Evolutionary conservation across 2,329 filamentous ascomycete species (phyloP), one percentile per base, ranked within the genome.

Genomic region (Metarhizium guizhouense): DNA sequence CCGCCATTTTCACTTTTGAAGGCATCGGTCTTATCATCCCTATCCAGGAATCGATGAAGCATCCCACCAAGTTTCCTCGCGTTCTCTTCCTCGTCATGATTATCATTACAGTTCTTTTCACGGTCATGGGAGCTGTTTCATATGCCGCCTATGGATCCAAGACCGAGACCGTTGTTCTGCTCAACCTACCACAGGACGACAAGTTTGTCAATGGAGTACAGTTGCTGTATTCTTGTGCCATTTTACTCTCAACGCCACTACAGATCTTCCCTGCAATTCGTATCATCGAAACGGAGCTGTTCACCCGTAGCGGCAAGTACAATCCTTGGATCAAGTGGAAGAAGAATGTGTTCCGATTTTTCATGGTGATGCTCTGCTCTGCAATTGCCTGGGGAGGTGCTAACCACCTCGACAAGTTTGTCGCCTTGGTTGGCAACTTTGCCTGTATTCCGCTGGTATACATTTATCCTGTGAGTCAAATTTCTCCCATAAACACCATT

Each of bases 321-420:
- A 96, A 97, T 68, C 92, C 91, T 0, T 94, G 90, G 68, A 95
- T 99, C 77, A 99, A 99, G 76, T 99, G 94, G 94, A 89, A 97
- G 79, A 99, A 99, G 84, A 99, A 99, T 64, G 76, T 87, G 38
- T 99, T 96, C 77, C 87, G 94, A 54, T 99, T 97, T 78, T 86
- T 93, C 67, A 84, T 96, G 59, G 94, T 97, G 52, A 82, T 89
- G 65, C 72, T 94, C 29, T 97, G 94, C 66, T 88, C 92, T 0
- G 73, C 85, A 57, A 87, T 99, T 61, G 93, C 93, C 2, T 99
- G 91, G 90, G 85, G 86, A 48, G 94, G 94, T 59, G 93, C 94
- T 3, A 88, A 90, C 62, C 87, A 97, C 72, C 76, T 99, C 54
- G 94, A 99, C 75, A 97, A 97, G 72, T 99, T 99, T 70, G 95